phyloP scores from a whole-genome alignment of 1,284 basidiomycete species.

The Apiotrichum porosum region DNA sequence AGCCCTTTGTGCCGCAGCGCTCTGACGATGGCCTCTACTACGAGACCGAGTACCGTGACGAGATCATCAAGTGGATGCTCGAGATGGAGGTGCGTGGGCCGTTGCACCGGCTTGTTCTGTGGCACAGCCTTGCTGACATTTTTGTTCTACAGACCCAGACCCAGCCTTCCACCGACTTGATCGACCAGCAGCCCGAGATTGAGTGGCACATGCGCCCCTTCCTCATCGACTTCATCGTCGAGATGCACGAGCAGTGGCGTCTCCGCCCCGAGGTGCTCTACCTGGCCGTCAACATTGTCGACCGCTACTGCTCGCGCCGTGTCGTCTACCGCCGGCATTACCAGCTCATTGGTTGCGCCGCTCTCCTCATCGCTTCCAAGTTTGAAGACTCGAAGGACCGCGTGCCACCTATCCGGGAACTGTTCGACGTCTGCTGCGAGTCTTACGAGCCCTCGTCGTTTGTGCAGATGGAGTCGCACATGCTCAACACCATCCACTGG shows the following conservation, averaged over 20 bases:
- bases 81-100: constrained; percentile 87
- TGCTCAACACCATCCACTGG: constrained; percentile 95
- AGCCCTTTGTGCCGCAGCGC: constrained; percentile 12
- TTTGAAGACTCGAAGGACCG: constrained; percentile 99
- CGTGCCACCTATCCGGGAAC: constrained; percentile 88
- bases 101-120: background rate
- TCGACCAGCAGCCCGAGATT: constrained; percentile 98
- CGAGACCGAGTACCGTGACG: constrained; percentile 93
- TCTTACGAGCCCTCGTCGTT: constrained; percentile 95
- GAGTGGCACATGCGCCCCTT: constrained; percentile 98
- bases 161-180: constrained; percentile 75
- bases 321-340: constrained; percentile 99
- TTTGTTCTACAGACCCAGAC: constrained; percentile 54
- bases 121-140: background rate
- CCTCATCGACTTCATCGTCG: constrained; percentile 97
- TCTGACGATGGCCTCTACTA: constrained; percentile 50
- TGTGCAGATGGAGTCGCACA: constrained; percentile 93
- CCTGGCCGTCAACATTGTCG: constrained; percentile 96
- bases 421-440: constrained; percentile 88
- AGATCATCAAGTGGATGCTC: constrained; percentile 89
- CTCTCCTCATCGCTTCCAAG: constrained; percentile 98
- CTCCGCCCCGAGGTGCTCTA: constrained; percentile 97
- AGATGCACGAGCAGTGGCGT: constrained; percentile 94
- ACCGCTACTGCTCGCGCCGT: constrained; percentile 96
- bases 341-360: constrained; percentile 96